phyloP scores from a whole-genome alignment of 306 rosid species.

The Vigna unguiculata region DNA sequence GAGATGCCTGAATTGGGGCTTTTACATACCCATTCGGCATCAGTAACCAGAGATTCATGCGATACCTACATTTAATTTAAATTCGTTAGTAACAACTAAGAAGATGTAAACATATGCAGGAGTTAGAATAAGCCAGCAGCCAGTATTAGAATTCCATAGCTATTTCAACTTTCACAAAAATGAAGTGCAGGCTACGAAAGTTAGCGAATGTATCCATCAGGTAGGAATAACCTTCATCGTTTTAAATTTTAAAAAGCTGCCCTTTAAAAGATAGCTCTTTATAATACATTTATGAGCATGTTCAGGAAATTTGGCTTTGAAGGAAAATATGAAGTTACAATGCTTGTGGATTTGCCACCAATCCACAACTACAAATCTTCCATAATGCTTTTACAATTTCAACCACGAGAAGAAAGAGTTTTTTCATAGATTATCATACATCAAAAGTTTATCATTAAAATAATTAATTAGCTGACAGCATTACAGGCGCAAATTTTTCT shows the following conservation, averaged over 20 bases:
- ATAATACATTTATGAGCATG: background rate
- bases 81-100: background rate
- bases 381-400: background rate
- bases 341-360: background rate
- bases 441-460: slow-evolving; percentile 1
- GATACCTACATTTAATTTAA: slow-evolving; percentile 39
- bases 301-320: slow-evolving; percentile 20
- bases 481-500: background rate
- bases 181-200: background rate
- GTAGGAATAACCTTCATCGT: background rate
- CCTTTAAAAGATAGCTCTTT: background rate
- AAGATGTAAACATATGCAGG: background rate
- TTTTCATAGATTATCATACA: background rate
- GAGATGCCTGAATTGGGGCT: slow-evolving; percentile 22
- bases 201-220: background rate
- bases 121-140: slow-evolving; percentile 19
- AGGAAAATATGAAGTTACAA: background rate
- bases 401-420: slow-evolving; percentile 5
- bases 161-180: slow-evolving; percentile 17
- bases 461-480: slow-evolving; percentile 9
- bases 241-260: background rate
- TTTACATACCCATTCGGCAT: slow-evolving; percentile 43
- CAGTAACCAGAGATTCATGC: slow-evolving; percentile 40
- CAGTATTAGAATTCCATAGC: slow-evolving; percentile 5
- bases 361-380: background rate